Evolutionary conservation across 139 green algal genomes (phyloP), one percentile per base, ranked within the genome.

Genomic region (Marvania coccoides): DNA sequence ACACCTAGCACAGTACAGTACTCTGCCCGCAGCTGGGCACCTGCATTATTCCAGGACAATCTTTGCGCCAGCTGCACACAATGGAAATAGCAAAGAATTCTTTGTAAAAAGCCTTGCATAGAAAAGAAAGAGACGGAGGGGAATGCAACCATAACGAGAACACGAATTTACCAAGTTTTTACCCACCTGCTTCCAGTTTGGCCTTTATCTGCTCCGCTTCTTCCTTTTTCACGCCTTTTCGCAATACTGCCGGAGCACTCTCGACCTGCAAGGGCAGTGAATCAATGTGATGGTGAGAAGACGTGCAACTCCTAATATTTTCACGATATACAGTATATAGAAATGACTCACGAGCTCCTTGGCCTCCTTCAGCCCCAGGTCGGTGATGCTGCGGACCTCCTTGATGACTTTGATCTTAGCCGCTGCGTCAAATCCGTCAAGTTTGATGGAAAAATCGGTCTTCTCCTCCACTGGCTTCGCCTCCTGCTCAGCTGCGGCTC

Each of bases 381-480:
- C 88, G 1, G 94, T 97, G 47, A 96, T 77, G 0, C 75, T 83
- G 6, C 94, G 79, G 30, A 99, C 80, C 70, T 99, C 94, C 85
- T 99, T 99, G 81, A 99, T 99, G 29, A 99, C 81, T 81, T 98
- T 98, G 69, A 99, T 96, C 76, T 99, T 99, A 61, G 83, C 74
- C 7, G 88, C 83, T 2, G 90, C 79, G 19, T 88, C 85, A 70
- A 96, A 99, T 8, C 85, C 80, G 3, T 95, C 89, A 6, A 99
- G 87, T 77, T 97, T 97, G 1, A 99, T 69, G 10, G 90, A 80
- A 71, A 98, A 99, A 63, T 90, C 86, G 1, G 91, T 98, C 77
- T 98, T 92, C 74, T 92, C 88, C 67, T 91, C 86, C 40, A 24
- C 6, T 7, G 47, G 28, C 38, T 42, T 3, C 48, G 45, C 59